Conservation (phyloP, 2,329 filamentous ascomycete genomes). For the Cordyceps javanica region DNA sequence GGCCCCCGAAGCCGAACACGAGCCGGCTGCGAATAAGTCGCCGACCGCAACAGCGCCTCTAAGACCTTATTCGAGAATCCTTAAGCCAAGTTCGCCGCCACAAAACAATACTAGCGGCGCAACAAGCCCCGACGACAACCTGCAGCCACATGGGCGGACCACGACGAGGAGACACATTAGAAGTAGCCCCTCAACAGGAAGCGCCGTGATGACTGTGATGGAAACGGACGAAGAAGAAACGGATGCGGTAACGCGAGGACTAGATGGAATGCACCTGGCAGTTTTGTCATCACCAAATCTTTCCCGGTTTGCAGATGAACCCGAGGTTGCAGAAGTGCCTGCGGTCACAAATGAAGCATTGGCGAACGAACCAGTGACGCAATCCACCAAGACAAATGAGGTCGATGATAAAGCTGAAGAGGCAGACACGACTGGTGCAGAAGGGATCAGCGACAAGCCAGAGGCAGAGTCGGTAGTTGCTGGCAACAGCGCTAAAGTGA, state of each 20-base stretch:
- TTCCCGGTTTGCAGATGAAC: conserved; percentile 28
- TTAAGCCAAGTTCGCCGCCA: conserved; percentile 29
- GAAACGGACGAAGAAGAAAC: conserved; percentile 74
- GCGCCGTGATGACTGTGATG: conserved; percentile 72
- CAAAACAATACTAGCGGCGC: conserved; percentile 18
- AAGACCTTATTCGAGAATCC: conserved; percentile 18
- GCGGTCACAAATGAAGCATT: conserved; percentile 30
- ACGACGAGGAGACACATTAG: conserved; percentile 78
- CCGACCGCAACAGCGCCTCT: conserved; percentile 7
- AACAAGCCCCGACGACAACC: conserved; percentile 40
- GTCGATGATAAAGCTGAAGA: not conserved
- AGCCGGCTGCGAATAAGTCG: conserved; percentile 29
- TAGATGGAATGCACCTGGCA: conserved; percentile 42
- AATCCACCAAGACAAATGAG: not conserved
- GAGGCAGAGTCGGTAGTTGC: conserved; percentile 15
- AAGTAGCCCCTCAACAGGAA: conserved; percentile 73
- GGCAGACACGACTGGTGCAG: not conserved
- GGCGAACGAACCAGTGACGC: not conserved
- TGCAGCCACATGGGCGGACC: conserved; percentile 49
- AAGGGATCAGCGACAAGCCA: conserved; percentile 21
- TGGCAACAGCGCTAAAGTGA: not conserved
- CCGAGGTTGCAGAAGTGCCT: conserved; percentile 34
- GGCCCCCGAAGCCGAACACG: conserved; percentile 33
- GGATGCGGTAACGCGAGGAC: conserved; percentile 38
- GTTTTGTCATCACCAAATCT: conserved; percentile 20